Evolutionary conservation across 2,329 filamentous ascomycete genomes (phyloP).

Genomic region (Neoscytalidium dimidiatum): DNA sequence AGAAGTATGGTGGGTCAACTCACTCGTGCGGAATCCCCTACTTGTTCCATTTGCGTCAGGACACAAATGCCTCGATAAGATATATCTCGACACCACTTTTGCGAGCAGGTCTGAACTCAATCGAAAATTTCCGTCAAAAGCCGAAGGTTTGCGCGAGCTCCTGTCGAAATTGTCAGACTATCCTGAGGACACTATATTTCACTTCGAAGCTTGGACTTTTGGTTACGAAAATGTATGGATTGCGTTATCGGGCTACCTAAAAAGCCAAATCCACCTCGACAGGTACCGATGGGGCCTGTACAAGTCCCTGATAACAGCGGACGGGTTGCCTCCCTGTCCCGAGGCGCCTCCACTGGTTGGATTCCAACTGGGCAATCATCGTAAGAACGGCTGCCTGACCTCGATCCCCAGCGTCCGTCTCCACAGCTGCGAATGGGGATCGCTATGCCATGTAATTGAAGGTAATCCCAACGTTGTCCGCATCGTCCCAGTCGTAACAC

Average conservation of each 20-base stretch:
- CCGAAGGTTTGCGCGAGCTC: constrained; percentile 74
- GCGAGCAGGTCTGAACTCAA: constrained; percentile 53
- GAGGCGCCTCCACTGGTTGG: constrained; percentile 72
- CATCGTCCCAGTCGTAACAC: constrained; percentile 77
- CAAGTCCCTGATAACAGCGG: constrained; percentile 51
- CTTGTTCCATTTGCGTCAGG: constrained; percentile 69
- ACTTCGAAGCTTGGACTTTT: constrained; percentile 88
- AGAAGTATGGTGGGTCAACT: constrained; percentile 83
- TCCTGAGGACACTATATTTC: constrained; percentile 74
- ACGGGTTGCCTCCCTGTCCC: constrained; percentile 47
- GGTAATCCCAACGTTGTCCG: constrained; percentile 60
- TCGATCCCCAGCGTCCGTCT: constrained; percentile 63
- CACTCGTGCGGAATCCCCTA: constrained; percentile 68
- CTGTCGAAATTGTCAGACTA: constrained; percentile 68
- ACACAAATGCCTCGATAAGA: constrained; percentile 63
- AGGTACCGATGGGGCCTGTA: constrained; percentile 78
- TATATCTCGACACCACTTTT: constrained; percentile 91
- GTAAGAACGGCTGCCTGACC: constrained; percentile 72
- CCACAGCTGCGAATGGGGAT: constrained; percentile 83
- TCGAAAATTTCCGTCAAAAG: constrained; percentile 62
- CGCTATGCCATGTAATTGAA: constrained; percentile 57
- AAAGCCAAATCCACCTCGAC: constrained; percentile 78
- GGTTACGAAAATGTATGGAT: constrained; percentile 93
- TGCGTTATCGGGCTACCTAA: constrained; percentile 70
- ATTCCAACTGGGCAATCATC: constrained; percentile 72